A percentile compares a stretch with the other conserved stretches of the same genome.
Conservation (phyloP, 352 stramenopile genomes). For the Paralagenidium karlingii region DNA sequence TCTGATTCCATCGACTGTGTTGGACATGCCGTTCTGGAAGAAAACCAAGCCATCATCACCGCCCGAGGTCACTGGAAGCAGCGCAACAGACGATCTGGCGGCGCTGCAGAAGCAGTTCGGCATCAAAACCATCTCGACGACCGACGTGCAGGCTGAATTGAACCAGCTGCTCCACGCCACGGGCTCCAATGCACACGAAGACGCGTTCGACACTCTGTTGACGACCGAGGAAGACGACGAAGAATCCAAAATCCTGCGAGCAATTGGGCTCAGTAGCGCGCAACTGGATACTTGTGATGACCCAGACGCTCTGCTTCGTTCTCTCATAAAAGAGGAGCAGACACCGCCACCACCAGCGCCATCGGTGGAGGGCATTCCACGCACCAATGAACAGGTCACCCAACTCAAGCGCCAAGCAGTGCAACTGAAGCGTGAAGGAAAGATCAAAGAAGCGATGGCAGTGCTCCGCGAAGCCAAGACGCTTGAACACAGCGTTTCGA, state of each 20-base stretch:
- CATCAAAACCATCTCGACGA: conserved; percentile 52
- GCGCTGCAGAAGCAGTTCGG: conserved; percentile 68
- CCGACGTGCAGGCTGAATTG: conserved; percentile 57
- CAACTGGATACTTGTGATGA: too few species aligned
- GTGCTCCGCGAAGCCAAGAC: conserved; percentile 49
- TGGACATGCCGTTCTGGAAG: too few species aligned
- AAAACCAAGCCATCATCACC: too few species aligned
- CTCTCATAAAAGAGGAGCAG: too few species aligned
- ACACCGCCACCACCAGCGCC: too few species aligned
- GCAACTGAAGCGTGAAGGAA: conserved; percentile 37
- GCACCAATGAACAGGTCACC: conserved; percentile 20
- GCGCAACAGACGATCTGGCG: conserved; percentile 38
- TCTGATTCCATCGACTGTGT: too few species aligned
- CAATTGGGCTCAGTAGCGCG: too few species aligned
- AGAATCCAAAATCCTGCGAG: conserved; percentile 45
- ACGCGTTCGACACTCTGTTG: neutral
- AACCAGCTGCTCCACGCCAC: conserved; percentile 26
- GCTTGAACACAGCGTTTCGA: too few species aligned
- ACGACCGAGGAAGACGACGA: conserved; percentile 23
- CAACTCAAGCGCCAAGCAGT: conserved; percentile 41
- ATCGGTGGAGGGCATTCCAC: too few species aligned
- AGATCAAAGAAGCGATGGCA: conserved; percentile 30
- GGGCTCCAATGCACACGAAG: conserved; percentile 1
- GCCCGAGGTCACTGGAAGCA: too few species aligned
- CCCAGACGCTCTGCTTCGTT: too few species aligned